Base-by-base conservation (phyloP, 1,139 yeast species). In the Suhomyces anneliseae region DNA sequence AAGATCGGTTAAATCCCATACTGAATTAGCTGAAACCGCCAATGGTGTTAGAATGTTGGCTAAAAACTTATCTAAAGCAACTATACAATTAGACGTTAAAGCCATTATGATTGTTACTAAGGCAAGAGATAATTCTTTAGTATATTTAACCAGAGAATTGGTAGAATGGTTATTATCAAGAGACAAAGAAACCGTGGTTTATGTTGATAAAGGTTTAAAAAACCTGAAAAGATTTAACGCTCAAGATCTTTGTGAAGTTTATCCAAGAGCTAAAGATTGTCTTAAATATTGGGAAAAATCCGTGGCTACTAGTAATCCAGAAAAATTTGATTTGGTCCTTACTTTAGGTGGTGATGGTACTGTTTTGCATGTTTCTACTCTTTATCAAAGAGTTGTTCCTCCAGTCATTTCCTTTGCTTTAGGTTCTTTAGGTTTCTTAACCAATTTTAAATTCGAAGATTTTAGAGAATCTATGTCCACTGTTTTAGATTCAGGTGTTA, bases 291-390 rank as follows among this genome's bases (percentile, higher is more conserved):
- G 96, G 96, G 79, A 80, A 45, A 79, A 81, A 46, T 72, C 74
- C 29, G 71, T 83, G 51, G 79, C 90, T 8, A 66, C 73, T 11
- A 68, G 67, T 42, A 76, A 78, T 45, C 85, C 87, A 0, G 84
- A 84, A 43, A 65, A 72, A 38, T 85, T 89, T 56, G 96, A 90
- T 62, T 69, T 89, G 51, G 90, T 87, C 7, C 75, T 89, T 27
- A 87, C 96, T 0, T 65, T 88, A 32, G 96, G 96, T 14, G 97
- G 97, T 19, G 97, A 89, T 60, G 97, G 97, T 29, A 89, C 97
- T 0, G 96, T 89, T 7, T 68, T 89, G 37, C 87, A 82, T 60
- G 95, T 86, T 1, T 85, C 92, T 1, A 85, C 87, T 40, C 66
- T 89, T 43, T 89, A 89, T 65, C 96, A 89, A 62, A 69, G 81